phyloP scores from a whole-genome alignment of 1,284 basidiomycete genomes.

The Trametes sp. region DNA sequence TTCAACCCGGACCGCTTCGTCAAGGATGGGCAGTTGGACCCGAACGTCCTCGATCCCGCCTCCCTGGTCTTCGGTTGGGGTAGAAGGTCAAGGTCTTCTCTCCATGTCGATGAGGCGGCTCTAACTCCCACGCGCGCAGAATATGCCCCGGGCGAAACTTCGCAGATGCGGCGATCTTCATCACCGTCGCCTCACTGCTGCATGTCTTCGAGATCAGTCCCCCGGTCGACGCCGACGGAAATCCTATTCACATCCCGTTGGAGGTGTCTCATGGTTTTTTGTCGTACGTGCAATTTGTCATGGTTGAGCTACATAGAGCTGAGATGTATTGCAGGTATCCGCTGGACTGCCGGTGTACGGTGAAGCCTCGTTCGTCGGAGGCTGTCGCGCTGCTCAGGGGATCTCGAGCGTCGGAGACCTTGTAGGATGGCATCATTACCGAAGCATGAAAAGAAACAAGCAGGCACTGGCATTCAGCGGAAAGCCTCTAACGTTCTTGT shows the following conservation, averaged over 20 bases:
- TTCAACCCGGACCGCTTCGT: slow-evolving; percentile 31
- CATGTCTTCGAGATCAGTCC: slow-evolving; percentile 11
- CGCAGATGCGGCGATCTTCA: slow-evolving; percentile 11
- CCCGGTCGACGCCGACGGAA: background rate
- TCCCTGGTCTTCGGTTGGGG: slow-evolving; percentile 33
- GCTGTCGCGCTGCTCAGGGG: slow-evolving; percentile 11
- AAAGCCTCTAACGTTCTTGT: too few species aligned
- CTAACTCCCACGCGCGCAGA: background rate
- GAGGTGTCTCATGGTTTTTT: background rate
- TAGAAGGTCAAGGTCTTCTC: slow-evolving; percentile 6
- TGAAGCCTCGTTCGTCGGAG: slow-evolving; percentile 9
- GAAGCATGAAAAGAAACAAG: too few species aligned
- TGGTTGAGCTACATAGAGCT: background rate
- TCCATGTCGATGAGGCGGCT: background rate
- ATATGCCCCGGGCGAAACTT: slow-evolving; percentile 18
- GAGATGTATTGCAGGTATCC: slow-evolving; percentile 10
- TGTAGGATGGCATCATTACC: background rate
- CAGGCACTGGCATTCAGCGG: too few species aligned
- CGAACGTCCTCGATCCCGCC: slow-evolving; percentile 12
- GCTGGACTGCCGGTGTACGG: slow-evolving; percentile 4
- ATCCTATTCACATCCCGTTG: background rate
- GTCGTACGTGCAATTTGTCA: background rate
- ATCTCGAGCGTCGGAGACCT: background rate
- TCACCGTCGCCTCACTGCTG: slow-evolving; percentile 6
- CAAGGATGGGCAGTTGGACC: slow-evolving; percentile 19